Evolutionary conservation across 192 early-diverging fungal genomes (phyloP).

Genomic region (Coemansia sp.): DNA sequence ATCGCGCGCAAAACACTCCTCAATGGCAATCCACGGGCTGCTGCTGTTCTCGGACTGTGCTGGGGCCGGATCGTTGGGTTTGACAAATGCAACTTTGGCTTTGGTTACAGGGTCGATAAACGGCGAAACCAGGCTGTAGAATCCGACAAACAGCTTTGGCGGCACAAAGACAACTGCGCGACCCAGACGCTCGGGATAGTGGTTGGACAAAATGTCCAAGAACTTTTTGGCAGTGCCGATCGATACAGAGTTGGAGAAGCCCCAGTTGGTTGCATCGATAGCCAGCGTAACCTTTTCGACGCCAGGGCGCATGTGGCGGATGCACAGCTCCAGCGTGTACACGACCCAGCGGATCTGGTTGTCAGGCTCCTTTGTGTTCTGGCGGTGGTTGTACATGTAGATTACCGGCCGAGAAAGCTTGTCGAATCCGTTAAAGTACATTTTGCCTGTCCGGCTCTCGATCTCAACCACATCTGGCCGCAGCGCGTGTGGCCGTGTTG

Average conservation of each 20-base stretch:
- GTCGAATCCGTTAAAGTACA: slow-evolving; percentile 83
- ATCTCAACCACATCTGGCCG: slow-evolving; percentile 71
- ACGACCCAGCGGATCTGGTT: slow-evolving; percentile 80
- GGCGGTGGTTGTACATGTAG: slow-evolving; percentile 73
- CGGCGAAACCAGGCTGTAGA: slow-evolving; percentile 80
- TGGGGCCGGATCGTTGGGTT: slow-evolving; percentile 54
- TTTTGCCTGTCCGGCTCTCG: slow-evolving; percentile 80
- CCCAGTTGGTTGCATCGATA: slow-evolving; percentile 76
- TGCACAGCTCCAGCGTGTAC: slow-evolving; percentile 77
- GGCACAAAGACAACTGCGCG: slow-evolving; percentile 72
- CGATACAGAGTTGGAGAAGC: slow-evolving; percentile 66
- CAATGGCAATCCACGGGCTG: slow-evolving; percentile 45
- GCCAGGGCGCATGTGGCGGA: slow-evolving; percentile 65
- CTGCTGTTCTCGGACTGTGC: not conserved
- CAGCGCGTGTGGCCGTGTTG: slow-evolving; percentile 67
- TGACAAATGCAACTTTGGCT: slow-evolving; percentile 81
- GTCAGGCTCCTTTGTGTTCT: slow-evolving; percentile 75
- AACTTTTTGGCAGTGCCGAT: slow-evolving; percentile 76
- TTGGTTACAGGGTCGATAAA: slow-evolving; percentile 92
- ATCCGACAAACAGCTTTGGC: slow-evolving; percentile 81
- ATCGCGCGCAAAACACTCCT: slow-evolving; percentile 42
- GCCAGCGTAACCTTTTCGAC: slow-evolving; percentile 78
- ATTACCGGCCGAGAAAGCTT: slow-evolving; percentile 69
- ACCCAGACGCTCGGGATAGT: slow-evolving; percentile 88
- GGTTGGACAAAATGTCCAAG: slow-evolving; percentile 75